Evolutionary conservation across 225 moss, liverwort and hornwort genomes (phyloP), one percentile per base, ranked within the genome.

Genomic region (Pseudoscleropodium purum): DNA sequence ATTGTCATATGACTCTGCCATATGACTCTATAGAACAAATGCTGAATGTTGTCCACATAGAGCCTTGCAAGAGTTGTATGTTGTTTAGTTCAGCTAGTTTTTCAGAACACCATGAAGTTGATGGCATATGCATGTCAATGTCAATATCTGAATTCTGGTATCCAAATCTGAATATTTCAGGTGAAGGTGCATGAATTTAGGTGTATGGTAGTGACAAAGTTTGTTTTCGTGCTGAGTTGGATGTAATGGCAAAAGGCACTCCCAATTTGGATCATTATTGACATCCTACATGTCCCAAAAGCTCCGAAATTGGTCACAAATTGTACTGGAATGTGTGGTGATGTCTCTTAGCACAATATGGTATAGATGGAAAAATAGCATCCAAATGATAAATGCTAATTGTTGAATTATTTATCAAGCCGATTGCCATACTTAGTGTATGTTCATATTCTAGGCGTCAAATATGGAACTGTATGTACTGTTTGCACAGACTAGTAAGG

Each of bases 351-450:
- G 10, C 27, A 39, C 17, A 16, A 18, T 27, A 59, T 29, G 11
- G 1, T 59, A 18, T 29, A 39, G 5, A 60, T 59, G 7, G 5
- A 0, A 59, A 0, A 29, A 11, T n/a, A 2, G 12, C 7, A 17
- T n/a, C 3, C 4, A 27, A 27, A 11, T 59, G n/a, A n/a, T 2
- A 15, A 18, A 80, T 80, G 0, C 11, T 59, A 29, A 27, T 29
- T 39, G 11, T 29, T 27, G 12, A 80, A 59, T 27, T 29, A 29
- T 12, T 11, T 11, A 27, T 18, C 27, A 79, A 57, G 11, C 11
- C 7, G 26, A 17, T 57, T 79, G 26, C 2, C n/a, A 18, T 39
- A 59, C 1, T 79, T 39, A 27, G 3, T 39, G 7, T 0, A 18
- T 23, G 57, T 18, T 57, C 27, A 25, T n/a, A 26, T n/a, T n/a